Evolutionary conservation across 345 rosid genomes (phyloP).

Genomic region (Citrus sp.): DNA sequence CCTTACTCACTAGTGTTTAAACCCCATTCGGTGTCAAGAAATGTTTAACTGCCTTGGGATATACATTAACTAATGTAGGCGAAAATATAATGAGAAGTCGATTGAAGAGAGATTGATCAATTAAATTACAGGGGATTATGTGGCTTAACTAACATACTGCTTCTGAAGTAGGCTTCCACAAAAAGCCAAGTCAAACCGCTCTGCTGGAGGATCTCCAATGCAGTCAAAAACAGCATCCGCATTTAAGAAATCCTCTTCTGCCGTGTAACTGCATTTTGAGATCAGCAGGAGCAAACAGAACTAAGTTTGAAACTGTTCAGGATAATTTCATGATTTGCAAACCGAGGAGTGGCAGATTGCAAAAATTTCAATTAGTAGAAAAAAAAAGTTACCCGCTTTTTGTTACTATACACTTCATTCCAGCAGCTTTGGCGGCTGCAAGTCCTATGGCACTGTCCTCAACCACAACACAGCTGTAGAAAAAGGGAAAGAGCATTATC

Average conservation of each 20-base stretch:
- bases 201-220: constrained; percentile 97
- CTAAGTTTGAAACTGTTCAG: neutral
- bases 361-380: neutral
- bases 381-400: constrained; percentile 67
- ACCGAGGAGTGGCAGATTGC: neutral
- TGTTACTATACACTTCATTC: constrained; percentile 91
- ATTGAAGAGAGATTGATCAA: neutral
- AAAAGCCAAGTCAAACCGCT: constrained; percentile 74
- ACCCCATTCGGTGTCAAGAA: neutral
- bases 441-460: constrained; percentile 95
- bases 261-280: constrained; percentile 65
- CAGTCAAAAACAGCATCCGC: constrained; percentile 89
- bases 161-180: constrained; percentile 76
- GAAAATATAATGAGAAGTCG: neutral
- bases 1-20: neutral
- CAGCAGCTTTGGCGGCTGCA: constrained; percentile 96
- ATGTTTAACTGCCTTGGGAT: neutral
- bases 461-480: constrained; percentile 81
- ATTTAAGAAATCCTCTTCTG: constrained; percentile 75
- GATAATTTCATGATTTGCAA: neutral
- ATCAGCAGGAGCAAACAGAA: neutral
- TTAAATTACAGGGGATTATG: neutral
- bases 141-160: constrained; percentile 60
- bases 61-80: neutral
- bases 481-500: neutral